Evolutionary conservation across 1,284 basidiomycete species (phyloP).

Genomic region (Cutaneotrichosporon arboriforme): DNA sequence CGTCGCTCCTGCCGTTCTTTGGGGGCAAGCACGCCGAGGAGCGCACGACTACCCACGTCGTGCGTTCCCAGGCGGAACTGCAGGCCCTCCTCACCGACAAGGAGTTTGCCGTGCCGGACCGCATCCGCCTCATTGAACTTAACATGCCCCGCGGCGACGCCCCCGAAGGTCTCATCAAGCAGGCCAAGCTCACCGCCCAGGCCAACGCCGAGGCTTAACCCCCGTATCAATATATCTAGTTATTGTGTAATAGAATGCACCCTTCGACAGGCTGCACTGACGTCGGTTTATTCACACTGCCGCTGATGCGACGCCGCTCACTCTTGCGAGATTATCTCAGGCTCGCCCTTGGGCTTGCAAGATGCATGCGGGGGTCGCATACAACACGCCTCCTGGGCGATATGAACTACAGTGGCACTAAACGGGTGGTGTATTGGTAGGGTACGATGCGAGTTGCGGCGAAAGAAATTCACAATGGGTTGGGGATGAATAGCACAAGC

Average conservation of each 20-base stretch:
- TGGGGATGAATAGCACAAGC: no score
- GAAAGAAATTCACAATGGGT: no score
- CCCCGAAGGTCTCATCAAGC: slow-evolving; percentile 39
- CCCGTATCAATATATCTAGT: no score
- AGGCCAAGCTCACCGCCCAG: slow-evolving; percentile 47
- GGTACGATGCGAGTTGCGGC: neutral
- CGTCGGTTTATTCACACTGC: no score
- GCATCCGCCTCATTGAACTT: slow-evolving; percentile 46
- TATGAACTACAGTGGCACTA: slow-evolving; percentile 6
- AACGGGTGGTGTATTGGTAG: neutral
- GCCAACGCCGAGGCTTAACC: slow-evolving; percentile 37
- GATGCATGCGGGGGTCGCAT: slow-evolving; percentile 1
- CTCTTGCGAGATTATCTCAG: no score
- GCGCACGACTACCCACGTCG: slow-evolving; percentile 30
- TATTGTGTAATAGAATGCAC: neutral
- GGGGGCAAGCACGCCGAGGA: slow-evolving; percentile 21
- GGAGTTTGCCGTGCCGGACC: slow-evolving; percentile 40
- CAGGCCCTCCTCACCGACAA: slow-evolving; percentile 49
- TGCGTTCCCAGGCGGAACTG: slow-evolving; percentile 52
- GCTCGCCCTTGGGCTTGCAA: neutral
- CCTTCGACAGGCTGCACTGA: no score
- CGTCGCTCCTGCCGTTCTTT: slow-evolving; percentile 45
- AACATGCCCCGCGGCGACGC: slow-evolving; percentile 46
- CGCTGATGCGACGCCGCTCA: no score
- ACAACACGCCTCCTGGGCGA: slow-evolving; percentile 3